Evolutionary conservation across 768 basidiomycete species (phyloP), one percentile per base, ranked within the genome.

Genomic region (Hydnum rufescens): DNA sequence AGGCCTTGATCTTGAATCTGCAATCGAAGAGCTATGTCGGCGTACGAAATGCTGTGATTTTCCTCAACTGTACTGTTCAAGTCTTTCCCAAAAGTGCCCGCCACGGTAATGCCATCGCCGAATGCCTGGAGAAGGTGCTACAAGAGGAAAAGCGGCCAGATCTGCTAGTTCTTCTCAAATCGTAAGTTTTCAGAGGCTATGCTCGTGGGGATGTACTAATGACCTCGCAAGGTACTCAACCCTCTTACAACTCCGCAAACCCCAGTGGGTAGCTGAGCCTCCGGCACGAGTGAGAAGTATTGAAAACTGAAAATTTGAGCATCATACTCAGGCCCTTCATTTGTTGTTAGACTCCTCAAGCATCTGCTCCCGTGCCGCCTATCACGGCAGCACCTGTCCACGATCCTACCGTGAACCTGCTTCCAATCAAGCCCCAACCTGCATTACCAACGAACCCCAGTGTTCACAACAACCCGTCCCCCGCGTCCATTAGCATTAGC

Each of bases 1-100:
- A 90, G 90, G 77, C 76, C 53, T 77, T 96, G 58, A 69, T 73
- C 19, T 80, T 77, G 30, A 89, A 83, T 61, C 80, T 96, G 55
- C 74, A 80, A 60, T 82, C 89, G 2, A 76, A 75, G 49, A 92
- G 92, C 60, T 97, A 92, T 64, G 93, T 96, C 84, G 89, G 89
- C 60, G 85, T 96, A 51, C 92, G 93, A 65, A 99, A 99, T 62
- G 75, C 87, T n/a, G 84, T 97, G 64, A 76, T 92, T 34, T 80
- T 99, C 28, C 71, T 95, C 57, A 87, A 90, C 61, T 87, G 95
- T 63, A 76, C 96, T 22, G 72, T 90, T 29, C 80, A 85, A 1
- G 81, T 86, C 49, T 95, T 95, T 66, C 93, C 93, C 31, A 62
- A 65, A 34, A 66, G 67, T 42, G 73, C 71, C 51, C 68, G 70